Base-by-base conservation (phyloP, 75 land plant genomes). In the Larix kaempferi region DNA sequence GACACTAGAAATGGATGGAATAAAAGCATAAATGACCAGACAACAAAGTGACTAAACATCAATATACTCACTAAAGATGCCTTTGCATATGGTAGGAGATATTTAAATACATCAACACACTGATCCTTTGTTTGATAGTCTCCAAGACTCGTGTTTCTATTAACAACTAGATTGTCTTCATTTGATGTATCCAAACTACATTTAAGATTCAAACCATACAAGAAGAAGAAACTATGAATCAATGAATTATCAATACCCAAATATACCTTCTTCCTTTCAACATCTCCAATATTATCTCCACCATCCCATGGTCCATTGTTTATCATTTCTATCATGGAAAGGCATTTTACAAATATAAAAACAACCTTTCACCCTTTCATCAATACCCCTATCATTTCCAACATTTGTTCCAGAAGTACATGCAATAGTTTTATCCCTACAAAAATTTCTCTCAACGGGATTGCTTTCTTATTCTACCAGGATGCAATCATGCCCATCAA, bases 71-170 rank as follows among this genome's bases (percentile, higher is more conserved):
- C 99, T 82, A 98, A 89, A 76, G 95, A 91, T 65, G 86, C 89
- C 76, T 86, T 94, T 44, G 98, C 98, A 86, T 91, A 94, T 11
- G 99, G 92, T 17, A 94, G 80, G 41, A 97, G 83, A 78, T 97
- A 97, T 56, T 92, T 93, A 71, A 97, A 92, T 6, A 97, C 99
- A 80, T 91, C 98, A 75, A 95, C 95, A 85, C 98, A 97, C 73
- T 97, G 98, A 73, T 97, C 99, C 80, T 89, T 92, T 74, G 92
- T 89, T 83, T 94, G 95, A 78, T 93, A 97, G 75, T 97, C 98
- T 73, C 95, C 98, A 64, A 87, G 89, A 78, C 82, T 92, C 64
- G 98, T 91, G 83, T 94, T 97, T 77, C n/a, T 89, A 81, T 97
- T 98, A 11, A 84, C 74, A 22, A 84, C 90, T 62, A 97, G 79